Evolutionary conservation across 257 asterid species (phyloP).

Genomic region (Verbascum thapsus): DNA sequence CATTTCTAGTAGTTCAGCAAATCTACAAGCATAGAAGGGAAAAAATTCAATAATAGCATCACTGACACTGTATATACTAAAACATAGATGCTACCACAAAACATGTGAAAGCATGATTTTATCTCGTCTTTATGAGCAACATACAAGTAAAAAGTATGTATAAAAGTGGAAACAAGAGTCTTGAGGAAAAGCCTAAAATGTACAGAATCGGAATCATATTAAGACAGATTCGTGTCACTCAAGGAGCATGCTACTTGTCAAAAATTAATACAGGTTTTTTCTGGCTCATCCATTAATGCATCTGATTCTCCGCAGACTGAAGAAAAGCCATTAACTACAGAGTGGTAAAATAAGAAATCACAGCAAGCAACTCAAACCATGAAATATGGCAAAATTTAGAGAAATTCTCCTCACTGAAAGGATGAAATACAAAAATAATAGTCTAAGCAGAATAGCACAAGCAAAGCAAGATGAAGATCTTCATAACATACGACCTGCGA

Average conservation of each 20-base stretch:
- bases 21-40: background rate
- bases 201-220: background rate
- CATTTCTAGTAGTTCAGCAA: background rate
- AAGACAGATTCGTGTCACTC: background rate
- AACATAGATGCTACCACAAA: no score
- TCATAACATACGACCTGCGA: constrained; percentile 17
- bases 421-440: constrained; percentile 13
- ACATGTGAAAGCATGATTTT: background rate
- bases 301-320: constrained; percentile 5
- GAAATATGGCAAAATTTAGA: no score
- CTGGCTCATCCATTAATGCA: background rate
- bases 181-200: background rate
- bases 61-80: no score
- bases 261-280: background rate
- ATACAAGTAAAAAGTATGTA: background rate
- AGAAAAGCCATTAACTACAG: background rate
- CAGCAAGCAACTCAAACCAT: background rate
- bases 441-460: background rate
- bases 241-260: background rate
- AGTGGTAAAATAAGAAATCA: background rate
- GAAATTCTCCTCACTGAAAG: background rate
- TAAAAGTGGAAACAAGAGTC: background rate
- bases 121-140: background rate
- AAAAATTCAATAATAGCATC: background rate
- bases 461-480: background rate